A percentile compares a stretch with the other conserved stretches of the same genome.
phyloP scores from a whole-genome alignment of 1,139 yeast genomes.

The Wickerhamomyces sp. region DNA sequence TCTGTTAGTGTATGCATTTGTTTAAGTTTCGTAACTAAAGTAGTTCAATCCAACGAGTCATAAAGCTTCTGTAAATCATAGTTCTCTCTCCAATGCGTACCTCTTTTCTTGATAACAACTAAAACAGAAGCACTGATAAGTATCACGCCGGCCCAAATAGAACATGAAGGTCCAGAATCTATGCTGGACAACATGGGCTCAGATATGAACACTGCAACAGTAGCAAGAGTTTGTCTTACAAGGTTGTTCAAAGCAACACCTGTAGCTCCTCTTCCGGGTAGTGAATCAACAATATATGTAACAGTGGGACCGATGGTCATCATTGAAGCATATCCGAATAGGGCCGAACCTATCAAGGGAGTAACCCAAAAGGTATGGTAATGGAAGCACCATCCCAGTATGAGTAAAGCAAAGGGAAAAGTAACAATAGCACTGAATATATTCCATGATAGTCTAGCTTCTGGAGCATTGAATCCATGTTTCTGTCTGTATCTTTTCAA shows the following conservation, averaged over 20 bases:
- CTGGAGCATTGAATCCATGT: conserved; percentile 68
- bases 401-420: conserved; percentile 61
- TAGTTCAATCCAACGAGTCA: conserved; percentile 38
- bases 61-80: conserved; percentile 58
- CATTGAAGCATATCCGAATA: conserved; percentile 83
- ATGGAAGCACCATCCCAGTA: conserved; percentile 81
- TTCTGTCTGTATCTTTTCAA: conserved; percentile 52
- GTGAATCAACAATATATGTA: conserved; percentile 76
- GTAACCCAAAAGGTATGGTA: conserved; percentile 67
- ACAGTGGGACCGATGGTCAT: conserved; percentile 77
- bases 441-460: conserved; percentile 75
- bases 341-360: conserved; percentile 73
- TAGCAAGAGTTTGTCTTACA: conserved; percentile 68
- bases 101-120: conserved; percentile 49
- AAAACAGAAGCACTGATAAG: conserved; percentile 41
- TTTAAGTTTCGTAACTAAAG: too few species aligned
- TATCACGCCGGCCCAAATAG: conserved; percentile 60
- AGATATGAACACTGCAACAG: conserved; percentile 68
- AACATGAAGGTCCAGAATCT: conserved; percentile 67
- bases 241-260: conserved; percentile 83
- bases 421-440: conserved; percentile 58
- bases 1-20: too few species aligned
- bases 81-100: conserved; percentile 60
- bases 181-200: conserved; percentile 62
- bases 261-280: conserved; percentile 87